These are phyloP conservation scores for Meira miltonrushii DNA, from an alignment of 1,284 basidiomycete species.

Conservation along the genomic window DNA sequence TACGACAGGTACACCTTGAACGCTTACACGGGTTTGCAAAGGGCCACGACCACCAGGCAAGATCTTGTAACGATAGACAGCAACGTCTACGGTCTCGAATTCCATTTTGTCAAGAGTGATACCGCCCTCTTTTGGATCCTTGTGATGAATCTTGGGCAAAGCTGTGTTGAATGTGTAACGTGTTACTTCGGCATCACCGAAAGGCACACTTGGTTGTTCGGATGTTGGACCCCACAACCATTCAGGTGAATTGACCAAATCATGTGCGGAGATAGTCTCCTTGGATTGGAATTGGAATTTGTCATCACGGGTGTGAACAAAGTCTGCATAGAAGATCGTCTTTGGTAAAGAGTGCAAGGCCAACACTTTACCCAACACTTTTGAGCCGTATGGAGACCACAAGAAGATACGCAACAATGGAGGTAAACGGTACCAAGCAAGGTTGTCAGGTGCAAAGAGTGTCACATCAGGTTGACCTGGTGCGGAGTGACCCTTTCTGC, in stretches of 20 bases:
- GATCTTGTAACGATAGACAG: slow-evolving; percentile 34
- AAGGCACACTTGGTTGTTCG: not conserved
- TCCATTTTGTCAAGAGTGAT: slow-evolving; percentile 21
- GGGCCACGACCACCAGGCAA: slow-evolving; percentile 45
- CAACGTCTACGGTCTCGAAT: slow-evolving; percentile 31
- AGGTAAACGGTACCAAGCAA: slow-evolving; percentile 63
- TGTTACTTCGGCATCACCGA: slow-evolving; percentile 24
- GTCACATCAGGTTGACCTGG: slow-evolving; percentile 61
- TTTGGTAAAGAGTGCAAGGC: slow-evolving; percentile 66
- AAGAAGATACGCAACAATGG: slow-evolving; percentile 61
- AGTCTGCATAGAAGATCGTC: slow-evolving; percentile 61
- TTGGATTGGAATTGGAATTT: slow-evolving; percentile 18
- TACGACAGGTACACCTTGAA: slow-evolving; percentile 58
- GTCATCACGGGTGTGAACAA: slow-evolving; percentile 51
- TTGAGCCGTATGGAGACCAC: slow-evolving; percentile 65
- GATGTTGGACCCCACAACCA: slow-evolving; percentile 23
- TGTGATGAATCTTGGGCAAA: slow-evolving; percentile 21
- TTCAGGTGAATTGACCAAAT: slow-evolving; percentile 12
- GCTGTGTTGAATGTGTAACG: slow-evolving; percentile 32
- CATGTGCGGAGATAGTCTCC: slow-evolving; percentile 23
- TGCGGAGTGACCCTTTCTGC: slow-evolving; percentile 31
- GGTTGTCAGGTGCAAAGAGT: slow-evolving; percentile 64
- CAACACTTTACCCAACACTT: slow-evolving; percentile 62
- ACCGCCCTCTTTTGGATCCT: slow-evolving; percentile 11
- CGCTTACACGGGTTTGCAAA: slow-evolving; percentile 58